A percentile compares a stretch with the other conserved stretches of the same genome.
Conservation (phyloP, 176 grass and related monocot genomes). For the Juncus effusus region DNA sequence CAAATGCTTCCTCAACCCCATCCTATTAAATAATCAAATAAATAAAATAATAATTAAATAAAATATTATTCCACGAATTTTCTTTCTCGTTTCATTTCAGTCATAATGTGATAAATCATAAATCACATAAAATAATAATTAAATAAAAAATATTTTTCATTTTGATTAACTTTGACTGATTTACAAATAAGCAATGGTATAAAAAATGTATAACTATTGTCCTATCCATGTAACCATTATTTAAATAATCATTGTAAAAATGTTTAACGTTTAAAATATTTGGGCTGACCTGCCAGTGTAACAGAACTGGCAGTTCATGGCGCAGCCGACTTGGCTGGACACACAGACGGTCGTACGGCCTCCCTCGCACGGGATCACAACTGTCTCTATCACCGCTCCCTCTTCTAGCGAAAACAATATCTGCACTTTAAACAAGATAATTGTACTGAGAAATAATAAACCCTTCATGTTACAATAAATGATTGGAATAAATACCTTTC, state of each 20-base stretch:
- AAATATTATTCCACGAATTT: not conserved
- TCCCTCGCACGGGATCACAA: slow-evolving; percentile 72
- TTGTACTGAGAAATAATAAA: not conserved
- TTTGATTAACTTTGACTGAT: no score
- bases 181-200: no score
- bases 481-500: slow-evolving; percentile 48
- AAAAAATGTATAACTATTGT: no score
- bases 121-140: no score
- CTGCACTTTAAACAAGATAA: slow-evolving; percentile 44
- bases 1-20: slow-evolving; percentile 91
- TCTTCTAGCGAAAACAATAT: slow-evolving; percentile 89
- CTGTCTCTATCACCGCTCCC: slow-evolving; percentile 78
- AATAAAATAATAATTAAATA: slow-evolving; percentile 1
- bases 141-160: no score
- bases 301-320: slow-evolving; percentile 99
- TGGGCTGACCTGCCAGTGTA: slow-evolving; percentile 69
- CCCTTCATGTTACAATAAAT: not conserved
- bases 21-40: slow-evolving; percentile 39
- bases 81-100: no score
- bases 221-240: no score
- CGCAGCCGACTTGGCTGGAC: slow-evolving; percentile 95
- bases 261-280: no score
- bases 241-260: no score
- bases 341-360: slow-evolving; percentile 88
- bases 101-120: no score